These are phyloP conservation scores for Zasmidium angulare DNA, from an alignment of 2,329 filamentous ascomycete genomes.

Conservation along the genomic window DNA sequence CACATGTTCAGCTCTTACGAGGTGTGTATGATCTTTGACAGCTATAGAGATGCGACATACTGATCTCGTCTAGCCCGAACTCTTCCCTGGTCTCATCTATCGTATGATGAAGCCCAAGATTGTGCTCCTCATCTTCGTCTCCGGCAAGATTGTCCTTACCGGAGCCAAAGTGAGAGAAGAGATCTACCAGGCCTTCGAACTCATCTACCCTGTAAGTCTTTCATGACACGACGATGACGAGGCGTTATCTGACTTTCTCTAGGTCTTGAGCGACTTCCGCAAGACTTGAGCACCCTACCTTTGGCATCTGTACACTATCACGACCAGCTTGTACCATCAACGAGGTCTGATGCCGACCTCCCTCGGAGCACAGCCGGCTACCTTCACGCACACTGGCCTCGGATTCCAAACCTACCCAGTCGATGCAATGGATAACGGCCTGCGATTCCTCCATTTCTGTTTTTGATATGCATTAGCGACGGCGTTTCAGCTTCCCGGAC, in stretches of 20 bases:
- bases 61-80: constrained; percentile 67
- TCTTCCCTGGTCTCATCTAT: constrained; percentile 99
- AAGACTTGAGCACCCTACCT: constrained; percentile 16
- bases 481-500: neutral
- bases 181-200: constrained; percentile 94
- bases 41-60: too few species aligned
- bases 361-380: neutral
- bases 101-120: constrained; percentile 99
- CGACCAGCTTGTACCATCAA: neutral
- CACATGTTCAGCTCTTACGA: constrained; percentile 97
- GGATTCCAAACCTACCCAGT: neutral
- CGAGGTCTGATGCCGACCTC: neutral
- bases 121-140: constrained; percentile 91
- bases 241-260: constrained; percentile 5
- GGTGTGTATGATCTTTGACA: too few species aligned
- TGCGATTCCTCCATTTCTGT: neutral
- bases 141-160: constrained; percentile 95
- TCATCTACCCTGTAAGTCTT: constrained; percentile 82
- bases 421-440: neutral
- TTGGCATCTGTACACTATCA: neutral
- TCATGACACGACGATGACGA: constrained; percentile 27
- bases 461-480: neutral
- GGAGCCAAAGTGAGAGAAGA: constrained; percentile 97
- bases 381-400: neutral
- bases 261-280: constrained; percentile 25